phyloP scores from a whole-genome alignment of 2,329 filamentous ascomycete genomes.

The Pseudogymnoascus sp. region DNA sequence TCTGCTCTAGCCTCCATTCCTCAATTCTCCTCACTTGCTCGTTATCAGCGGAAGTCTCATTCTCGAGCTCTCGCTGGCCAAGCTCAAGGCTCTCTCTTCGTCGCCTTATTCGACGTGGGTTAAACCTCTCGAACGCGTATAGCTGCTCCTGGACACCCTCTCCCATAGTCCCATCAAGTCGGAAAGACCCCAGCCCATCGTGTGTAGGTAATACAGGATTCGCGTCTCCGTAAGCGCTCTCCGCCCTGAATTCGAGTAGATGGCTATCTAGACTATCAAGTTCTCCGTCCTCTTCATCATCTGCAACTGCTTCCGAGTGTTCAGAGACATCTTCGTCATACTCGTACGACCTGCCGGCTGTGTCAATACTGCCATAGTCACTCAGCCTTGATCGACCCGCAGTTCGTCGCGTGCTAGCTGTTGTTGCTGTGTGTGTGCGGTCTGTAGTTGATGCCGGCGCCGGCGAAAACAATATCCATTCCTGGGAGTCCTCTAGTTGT shows the following conservation, averaged over 20 bases:
- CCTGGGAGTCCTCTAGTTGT: constrained; percentile 63
- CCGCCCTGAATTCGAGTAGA: constrained; percentile 74
- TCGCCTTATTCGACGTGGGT: constrained; percentile 56
- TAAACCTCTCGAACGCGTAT: constrained; percentile 82
- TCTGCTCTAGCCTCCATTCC: constrained; percentile 86
- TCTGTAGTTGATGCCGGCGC: constrained; percentile 57
- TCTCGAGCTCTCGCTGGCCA: constrained; percentile 42
- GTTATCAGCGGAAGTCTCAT: constrained; percentile 50
- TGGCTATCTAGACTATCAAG: constrained; percentile 91
- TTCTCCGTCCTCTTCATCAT: constrained; percentile 60
- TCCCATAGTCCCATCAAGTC: constrained; percentile 46
- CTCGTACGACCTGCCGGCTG: constrained; percentile 51
- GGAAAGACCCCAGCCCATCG: constrained; percentile 85
- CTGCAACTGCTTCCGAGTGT: constrained; percentile 50
- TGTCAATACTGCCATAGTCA: constrained; percentile 71
- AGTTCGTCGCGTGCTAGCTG: constrained; percentile 53
- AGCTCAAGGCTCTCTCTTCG: constrained; percentile 45
- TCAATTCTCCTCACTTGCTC: constrained; percentile 82
- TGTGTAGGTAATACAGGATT: constrained; percentile 74
- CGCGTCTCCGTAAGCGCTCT: constrained; percentile 28
- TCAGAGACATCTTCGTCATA: constrained; percentile 36
- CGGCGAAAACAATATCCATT: constrained; percentile 94
- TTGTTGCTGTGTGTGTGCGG: constrained; percentile 51
- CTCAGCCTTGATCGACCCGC: constrained; percentile 65
- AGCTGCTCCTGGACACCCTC: constrained; percentile 68